Percentiles rank a stretch among this genome's conserved stretches.
Conservation (phyloP, 2,329 filamentous ascomycete species). For the Scedosporium apiospermum region DNA sequence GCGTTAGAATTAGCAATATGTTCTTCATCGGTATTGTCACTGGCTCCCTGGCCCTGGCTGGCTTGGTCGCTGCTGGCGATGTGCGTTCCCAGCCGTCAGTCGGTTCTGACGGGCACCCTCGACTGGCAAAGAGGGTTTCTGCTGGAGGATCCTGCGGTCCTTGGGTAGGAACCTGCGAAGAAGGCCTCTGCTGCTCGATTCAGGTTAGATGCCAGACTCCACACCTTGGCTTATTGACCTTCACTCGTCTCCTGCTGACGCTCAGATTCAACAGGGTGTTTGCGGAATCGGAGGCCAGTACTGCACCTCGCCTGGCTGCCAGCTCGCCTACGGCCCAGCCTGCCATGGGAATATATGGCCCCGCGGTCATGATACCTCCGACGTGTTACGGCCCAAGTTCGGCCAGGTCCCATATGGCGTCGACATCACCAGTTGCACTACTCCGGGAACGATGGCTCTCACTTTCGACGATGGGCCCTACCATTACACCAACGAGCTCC, state of each 20-base stretch:
- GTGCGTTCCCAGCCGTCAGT: background rate
- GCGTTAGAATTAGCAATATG: background rate
- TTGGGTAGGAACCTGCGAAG: background rate
- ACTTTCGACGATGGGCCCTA: constrained; percentile 39
- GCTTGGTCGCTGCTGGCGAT: background rate
- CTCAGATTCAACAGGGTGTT: background rate
- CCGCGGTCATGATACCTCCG: constrained; percentile 42
- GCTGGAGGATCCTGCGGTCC: background rate
- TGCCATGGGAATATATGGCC: constrained; percentile 50
- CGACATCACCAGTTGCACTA: constrained; percentile 30
- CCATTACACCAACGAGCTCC: constrained; percentile 28
- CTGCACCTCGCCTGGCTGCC: constrained; percentile 52
- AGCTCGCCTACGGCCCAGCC: constrained; percentile 48
- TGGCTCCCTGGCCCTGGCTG: background rate
- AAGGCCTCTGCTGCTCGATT: constrained; percentile 1
- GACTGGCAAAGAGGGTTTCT: background rate
- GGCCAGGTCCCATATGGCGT: constrained; percentile 48
- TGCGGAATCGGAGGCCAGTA: constrained; percentile 21
- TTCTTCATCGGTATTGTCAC: background rate
- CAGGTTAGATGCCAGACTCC: background rate
- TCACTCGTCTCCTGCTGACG: background rate
- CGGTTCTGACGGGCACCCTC: background rate
- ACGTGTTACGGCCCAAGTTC: constrained; percentile 39
- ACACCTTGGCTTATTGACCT: background rate
- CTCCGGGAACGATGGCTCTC: constrained; percentile 29